phyloP scores from a whole-genome alignment of 495 filamentous ascomycete species.

The Penicillium paradoxum region DNA sequence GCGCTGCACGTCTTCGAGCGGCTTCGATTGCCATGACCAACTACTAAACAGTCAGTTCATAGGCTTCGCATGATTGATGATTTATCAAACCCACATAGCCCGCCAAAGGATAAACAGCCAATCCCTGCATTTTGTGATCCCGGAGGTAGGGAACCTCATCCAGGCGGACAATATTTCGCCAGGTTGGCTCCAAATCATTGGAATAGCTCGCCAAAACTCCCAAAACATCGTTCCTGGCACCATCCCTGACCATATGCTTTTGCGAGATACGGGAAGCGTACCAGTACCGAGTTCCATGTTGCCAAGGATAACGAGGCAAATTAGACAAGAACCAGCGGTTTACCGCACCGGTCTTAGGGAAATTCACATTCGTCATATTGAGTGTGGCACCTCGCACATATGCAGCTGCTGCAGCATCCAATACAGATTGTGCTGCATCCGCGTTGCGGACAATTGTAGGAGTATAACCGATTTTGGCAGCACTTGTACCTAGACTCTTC shows the following conservation, averaged over 20 bases:
- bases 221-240: slow-evolving; percentile 49
- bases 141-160: slow-evolving; percentile 47
- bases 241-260: slow-evolving; percentile 30
- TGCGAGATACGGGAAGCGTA: slow-evolving; percentile 45
- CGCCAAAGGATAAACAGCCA: slow-evolving; percentile 45
- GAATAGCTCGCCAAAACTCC: slow-evolving; percentile 35
- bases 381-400: slow-evolving; percentile 20
- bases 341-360: slow-evolving; percentile 10
- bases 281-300: slow-evolving; percentile 36
- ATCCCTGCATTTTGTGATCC: slow-evolving; percentile 45
- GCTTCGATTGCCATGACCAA: slow-evolving; percentile 49
- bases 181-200: slow-evolving; percentile 35
- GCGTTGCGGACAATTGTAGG: slow-evolving; percentile 24
- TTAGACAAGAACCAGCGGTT: slow-evolving; percentile 30
- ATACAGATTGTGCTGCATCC: slow-evolving; percentile 15
- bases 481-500: slow-evolving; percentile 14
- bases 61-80: neutral
- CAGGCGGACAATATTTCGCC: slow-evolving; percentile 42
- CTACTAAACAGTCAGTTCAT: slow-evolving; percentile 7
- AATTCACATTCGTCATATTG: slow-evolving; percentile 23
- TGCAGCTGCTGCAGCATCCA: slow-evolving; percentile 19
- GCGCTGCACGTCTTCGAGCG: slow-evolving; percentile 22
- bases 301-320: slow-evolving; percentile 45
- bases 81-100: slow-evolving; percentile 35
- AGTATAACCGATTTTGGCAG: slow-evolving; percentile 21